These are phyloP conservation scores for Sporothrix brasiliensis DNA, from an alignment of 2,329 filamentous ascomycete species.

Conservation along the genomic window DNA sequence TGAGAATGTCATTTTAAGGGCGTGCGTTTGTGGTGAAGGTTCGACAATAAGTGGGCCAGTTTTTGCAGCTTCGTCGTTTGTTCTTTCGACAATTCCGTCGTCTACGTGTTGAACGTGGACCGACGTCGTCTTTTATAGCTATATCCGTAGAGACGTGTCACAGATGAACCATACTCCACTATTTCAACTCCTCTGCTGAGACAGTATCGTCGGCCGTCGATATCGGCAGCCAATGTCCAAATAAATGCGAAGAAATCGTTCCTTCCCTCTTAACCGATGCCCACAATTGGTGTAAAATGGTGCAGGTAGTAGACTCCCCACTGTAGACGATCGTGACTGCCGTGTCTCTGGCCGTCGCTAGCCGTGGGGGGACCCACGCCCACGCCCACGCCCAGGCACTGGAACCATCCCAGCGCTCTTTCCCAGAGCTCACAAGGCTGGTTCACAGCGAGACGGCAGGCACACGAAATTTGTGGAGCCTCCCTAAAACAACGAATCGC, in stretches of 20 bases:
- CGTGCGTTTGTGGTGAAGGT: background rate
- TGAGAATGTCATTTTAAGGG: conserved; percentile 37
- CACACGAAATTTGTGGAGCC: background rate
- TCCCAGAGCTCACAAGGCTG: background rate
- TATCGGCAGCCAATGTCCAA: background rate
- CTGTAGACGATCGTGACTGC: background rate
- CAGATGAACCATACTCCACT: background rate
- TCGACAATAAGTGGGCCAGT: conserved; percentile 17
- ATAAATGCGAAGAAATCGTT: background rate
- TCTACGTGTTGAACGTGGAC: background rate
- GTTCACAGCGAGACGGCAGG: background rate
- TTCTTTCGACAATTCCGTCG: background rate
- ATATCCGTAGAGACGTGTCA: background rate
- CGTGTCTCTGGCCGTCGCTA: background rate
- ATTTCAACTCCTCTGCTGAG: background rate
- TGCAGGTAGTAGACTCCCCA: background rate
- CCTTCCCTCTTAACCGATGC: background rate
- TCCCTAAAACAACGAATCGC: background rate
- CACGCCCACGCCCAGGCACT: background rate
- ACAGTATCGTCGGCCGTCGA: background rate
- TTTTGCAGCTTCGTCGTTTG: background rate
- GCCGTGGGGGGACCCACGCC: background rate
- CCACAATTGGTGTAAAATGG: too few species aligned
- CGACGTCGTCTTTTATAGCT: background rate
- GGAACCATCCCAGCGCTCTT: background rate